Percentiles rank a stretch among this genome's conserved stretches.
These are phyloP conservation scores for Calycina herbarum DNA, from an alignment of 2,329 filamentous ascomycete species.

Conservation along the genomic window DNA sequence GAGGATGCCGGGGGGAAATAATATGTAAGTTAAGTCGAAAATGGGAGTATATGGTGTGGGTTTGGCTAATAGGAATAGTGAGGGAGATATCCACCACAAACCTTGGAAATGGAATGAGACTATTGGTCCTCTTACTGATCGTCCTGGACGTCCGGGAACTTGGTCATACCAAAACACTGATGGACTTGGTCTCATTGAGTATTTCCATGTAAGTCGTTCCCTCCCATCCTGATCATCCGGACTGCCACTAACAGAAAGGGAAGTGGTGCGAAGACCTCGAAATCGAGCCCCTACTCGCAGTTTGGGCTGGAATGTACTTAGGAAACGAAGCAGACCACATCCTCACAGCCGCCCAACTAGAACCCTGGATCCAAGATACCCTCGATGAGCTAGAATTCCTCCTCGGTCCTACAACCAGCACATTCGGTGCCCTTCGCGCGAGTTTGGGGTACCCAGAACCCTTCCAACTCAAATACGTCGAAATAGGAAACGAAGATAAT, in stretches of 20 bases:
- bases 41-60: conserved; percentile 39
- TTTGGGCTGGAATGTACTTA: conserved; percentile 50
- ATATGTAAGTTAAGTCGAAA: conserved; percentile 43
- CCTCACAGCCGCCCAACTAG: conserved; percentile 37
- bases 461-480: conserved; percentile 51
- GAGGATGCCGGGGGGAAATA: conserved; percentile 66
- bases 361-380: conserved; percentile 48
- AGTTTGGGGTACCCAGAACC: conserved; percentile 51
- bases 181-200: conserved; percentile 53
- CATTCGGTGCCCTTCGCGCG: conserved; percentile 49
- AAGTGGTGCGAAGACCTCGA: conserved; percentile 48
- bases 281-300: conserved; percentile 47
- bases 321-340: conserved; percentile 23
- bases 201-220: conserved; percentile 39
- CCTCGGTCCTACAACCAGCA: conserved; percentile 45
- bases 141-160: conserved; percentile 41
- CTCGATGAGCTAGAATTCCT: conserved; percentile 55
- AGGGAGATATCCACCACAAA: conserved; percentile 30
- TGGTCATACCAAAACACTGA: conserved; percentile 48
- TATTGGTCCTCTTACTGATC: conserved; percentile 41
- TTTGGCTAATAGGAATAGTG: conserved; percentile 32
- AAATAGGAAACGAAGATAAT: conserved; percentile 54
- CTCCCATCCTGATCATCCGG: neutral
- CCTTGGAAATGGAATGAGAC: conserved; percentile 43
- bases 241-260: neutral